Evolutionary conservation across 108 stramenopile species (phyloP), one percentile per base, ranked within the genome.

Genomic region (Skeletonema marinoi): DNA sequence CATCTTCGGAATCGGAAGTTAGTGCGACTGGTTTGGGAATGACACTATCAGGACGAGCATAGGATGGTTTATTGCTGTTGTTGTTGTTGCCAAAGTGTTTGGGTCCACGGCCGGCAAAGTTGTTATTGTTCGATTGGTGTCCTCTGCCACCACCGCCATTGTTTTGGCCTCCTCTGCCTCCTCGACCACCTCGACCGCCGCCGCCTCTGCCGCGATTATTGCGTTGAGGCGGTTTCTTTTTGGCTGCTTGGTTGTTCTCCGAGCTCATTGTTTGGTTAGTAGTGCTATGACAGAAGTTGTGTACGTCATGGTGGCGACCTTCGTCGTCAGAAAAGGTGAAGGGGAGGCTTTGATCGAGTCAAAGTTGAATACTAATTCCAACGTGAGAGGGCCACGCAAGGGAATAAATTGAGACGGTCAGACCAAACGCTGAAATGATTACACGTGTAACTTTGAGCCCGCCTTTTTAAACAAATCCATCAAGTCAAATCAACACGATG

Each of bases 61-160:
- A 36, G 8, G 36, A 36, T 36, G 36, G 36, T 36, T 36, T 36
- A 6, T 9, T 6, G 8, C 8, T 36, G 36, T 6, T 36, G 50
- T 12, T 10, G 16, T 2, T 6, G 56, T 50, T 60, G 70, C 66
- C 59, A 51, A 78, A 78, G 3, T 78, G 48, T 66, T 78, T 78
- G 64, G 77, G 69, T n/a, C 70, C 77, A n/a, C 77, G 77, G 50
- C 77, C 70, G 11, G 66, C 75, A 51, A 75, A 75, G 59, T 65
- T 74, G 65, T 50, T 68, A 56, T 44, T 51, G 68, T 29, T 60
- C 35, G 31, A 3, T 16, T 50, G 46, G 7, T 41, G 38, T 36
- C 72, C 42, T 29, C 62, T 33, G 30, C 78, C 46, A 33, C 65
- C 61, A 30, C 70, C 62, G 6, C 71, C 48, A 13, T 21, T 51